Base-by-base conservation (phyloP, 352 stramenopile genomes). In the Aphanomyces astaci region DNA sequence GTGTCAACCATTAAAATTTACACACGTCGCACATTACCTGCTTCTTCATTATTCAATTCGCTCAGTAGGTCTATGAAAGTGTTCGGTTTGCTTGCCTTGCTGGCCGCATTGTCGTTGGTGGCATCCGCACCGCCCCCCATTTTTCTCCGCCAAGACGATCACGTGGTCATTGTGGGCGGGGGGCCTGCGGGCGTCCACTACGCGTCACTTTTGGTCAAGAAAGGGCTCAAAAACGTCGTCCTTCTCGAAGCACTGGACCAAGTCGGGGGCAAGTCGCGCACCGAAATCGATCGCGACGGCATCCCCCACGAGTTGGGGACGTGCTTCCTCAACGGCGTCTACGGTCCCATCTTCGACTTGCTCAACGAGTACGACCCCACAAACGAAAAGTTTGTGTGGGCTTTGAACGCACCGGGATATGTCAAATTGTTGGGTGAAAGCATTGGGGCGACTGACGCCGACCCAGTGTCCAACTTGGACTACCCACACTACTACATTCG, bases 121-220 rank as follows among this genome's bases (percentile, higher is more conserved):
- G 45, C 45, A 24, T n/a, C 13, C 9, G 13, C 45, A 19, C 13
- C 22, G 45, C 19, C 45, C 4, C 45, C 45, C 22, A 25, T 53
- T 25, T 27, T 19, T 19, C 9, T 53, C 13, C 4, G 45, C 9
- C 45, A 25, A n/a, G 4, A n/a, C 45, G 45, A 53, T 25, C 65
- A 55, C 33, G 64, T 63, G n/a, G 65, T 51, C 27, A 66, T 71
- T 51, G 48, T 71, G 52, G 65, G 65, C 25, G 65, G 65, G 4
- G 65, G 65, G 17, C 54, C 64, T 4, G 52, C 43, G 24, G 55
- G 65, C 2, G 43, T 71, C n/a, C 64, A 57, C 0, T 57, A 57
- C 15, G 65, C 65, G 5, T 57, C 64, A 25, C 64, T 59, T 10
- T 32, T 71, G 22, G 24, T 33, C 22, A 66, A 71, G 55, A 9